Evolutionary conservation across 345 rosid genomes (phyloP).

Genomic region (Hevea brasiliensis): DNA sequence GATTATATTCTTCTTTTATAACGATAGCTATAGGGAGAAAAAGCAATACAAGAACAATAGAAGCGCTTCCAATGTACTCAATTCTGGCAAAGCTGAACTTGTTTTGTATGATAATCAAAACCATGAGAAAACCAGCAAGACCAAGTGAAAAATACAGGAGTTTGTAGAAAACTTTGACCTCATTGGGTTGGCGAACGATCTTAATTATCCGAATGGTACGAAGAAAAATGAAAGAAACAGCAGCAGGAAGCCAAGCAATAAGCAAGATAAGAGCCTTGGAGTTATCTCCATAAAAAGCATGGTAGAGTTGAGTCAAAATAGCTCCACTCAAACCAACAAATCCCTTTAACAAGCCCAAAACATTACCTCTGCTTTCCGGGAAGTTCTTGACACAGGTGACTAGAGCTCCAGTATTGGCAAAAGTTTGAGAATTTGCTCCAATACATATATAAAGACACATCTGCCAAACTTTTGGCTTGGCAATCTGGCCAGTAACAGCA

Average conservation of each 20-base stretch:
- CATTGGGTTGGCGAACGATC: background rate
- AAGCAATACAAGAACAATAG: background rate
- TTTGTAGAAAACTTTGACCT: background rate
- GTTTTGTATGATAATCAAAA: background rate
- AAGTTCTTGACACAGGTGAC: slow-evolving; percentile 16
- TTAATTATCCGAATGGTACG: background rate
- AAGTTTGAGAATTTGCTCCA: slow-evolving; percentile 12
- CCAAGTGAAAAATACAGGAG: slow-evolving; percentile 2
- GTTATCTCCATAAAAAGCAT: background rate
- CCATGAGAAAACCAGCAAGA: slow-evolving; percentile 5
- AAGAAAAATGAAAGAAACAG: background rate
- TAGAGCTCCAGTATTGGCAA: slow-evolving; percentile 19
- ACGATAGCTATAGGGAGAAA: slow-evolving; percentile 8
- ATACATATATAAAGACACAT: slow-evolving; percentile 12
- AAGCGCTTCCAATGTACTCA: background rate
- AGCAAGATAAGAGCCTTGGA: slow-evolving; percentile 10
- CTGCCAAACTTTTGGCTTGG: slow-evolving; percentile 6
- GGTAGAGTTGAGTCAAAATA: slow-evolving; percentile 9
- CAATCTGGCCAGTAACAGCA: slow-evolving; percentile 4
- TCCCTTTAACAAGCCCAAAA: background rate
- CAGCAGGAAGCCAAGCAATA: slow-evolving; percentile 7
- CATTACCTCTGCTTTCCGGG: slow-evolving; percentile 9
- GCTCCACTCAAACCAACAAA: slow-evolving; percentile 6
- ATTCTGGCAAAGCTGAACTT: background rate
- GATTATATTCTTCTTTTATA: background rate